phyloP scores from a whole-genome alignment of 768 basidiomycete species.

The Cystoderma amianthinum region DNA sequence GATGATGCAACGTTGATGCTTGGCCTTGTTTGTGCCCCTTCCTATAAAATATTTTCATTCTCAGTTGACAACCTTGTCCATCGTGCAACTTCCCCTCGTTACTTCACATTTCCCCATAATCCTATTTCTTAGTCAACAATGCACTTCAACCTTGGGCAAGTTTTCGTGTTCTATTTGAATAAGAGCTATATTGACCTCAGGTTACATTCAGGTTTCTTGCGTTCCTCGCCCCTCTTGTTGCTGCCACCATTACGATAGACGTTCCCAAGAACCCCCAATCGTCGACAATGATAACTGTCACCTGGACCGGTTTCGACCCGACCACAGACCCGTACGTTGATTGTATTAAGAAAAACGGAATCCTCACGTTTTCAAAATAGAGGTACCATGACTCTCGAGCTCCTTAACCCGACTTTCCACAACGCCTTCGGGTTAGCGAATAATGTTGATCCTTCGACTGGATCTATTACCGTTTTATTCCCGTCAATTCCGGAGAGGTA shows the following conservation, averaged over 20 bases:
- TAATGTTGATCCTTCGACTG: slow-evolving; percentile 34
- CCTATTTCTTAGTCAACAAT: slow-evolving; percentile 26
- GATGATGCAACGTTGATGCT: not conserved
- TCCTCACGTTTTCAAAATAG: slow-evolving; percentile 9
- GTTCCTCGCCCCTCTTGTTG: slow-evolving; percentile 36
- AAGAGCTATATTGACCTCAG: not conserved
- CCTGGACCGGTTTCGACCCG: no score
- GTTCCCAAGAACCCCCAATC: slow-evolving; percentile 24
- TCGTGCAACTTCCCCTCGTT: slow-evolving; percentile 7
- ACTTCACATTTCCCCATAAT: slow-evolving; percentile 13
- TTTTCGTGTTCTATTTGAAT: not conserved
- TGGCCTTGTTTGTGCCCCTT: slow-evolving; percentile 7
- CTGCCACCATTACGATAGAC: slow-evolving; percentile 40
- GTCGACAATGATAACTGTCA: slow-evolving; percentile 28
- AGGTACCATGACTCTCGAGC: slow-evolving; percentile 32
- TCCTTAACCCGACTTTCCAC: slow-evolving; percentile 45
- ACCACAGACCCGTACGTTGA: no score
- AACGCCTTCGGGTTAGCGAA: slow-evolving; percentile 47
- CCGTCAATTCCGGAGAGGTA: slow-evolving; percentile 44
- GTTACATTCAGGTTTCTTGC: slow-evolving; percentile 26
- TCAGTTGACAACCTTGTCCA: slow-evolving; percentile 11
- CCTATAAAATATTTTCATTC: slow-evolving; percentile 12
- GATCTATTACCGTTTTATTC: slow-evolving; percentile 28
- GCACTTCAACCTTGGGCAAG: slow-evolving; percentile 44
- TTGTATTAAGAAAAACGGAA: no score